These are phyloP conservation scores for Pisolithus thermaeus DNA, from an alignment of 1,284 basidiomycete species.

Conservation along the genomic window DNA sequence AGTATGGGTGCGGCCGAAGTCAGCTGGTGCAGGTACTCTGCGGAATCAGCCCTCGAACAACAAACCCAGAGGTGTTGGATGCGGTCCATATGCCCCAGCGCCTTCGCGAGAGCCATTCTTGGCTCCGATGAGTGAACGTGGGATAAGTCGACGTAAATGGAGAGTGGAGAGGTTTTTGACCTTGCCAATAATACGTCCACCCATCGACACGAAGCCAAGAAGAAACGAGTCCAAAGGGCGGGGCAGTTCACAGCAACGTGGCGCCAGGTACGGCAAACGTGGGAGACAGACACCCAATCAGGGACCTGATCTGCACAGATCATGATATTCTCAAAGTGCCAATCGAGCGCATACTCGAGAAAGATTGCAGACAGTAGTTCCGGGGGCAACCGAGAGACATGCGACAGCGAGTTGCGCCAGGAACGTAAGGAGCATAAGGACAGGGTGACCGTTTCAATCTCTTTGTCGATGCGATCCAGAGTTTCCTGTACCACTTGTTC, in stretches of 20 bases:
- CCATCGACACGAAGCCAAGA: slow-evolving; percentile 23
- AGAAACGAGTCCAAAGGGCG: slow-evolving; percentile 31
- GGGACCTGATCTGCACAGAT: neutral
- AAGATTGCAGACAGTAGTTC: slow-evolving; percentile 26
- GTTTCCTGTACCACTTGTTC: neutral
- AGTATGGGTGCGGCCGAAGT: slow-evolving; percentile 15
- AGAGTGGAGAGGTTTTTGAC: slow-evolving; percentile 31
- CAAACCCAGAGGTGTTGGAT: slow-evolving; percentile 16
- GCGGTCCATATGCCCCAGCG: slow-evolving; percentile 17
- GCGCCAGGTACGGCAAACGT: slow-evolving; percentile 35
- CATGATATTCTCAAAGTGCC: neutral
- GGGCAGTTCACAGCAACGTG: slow-evolving; percentile 28
- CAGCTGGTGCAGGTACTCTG: slow-evolving; percentile 12
- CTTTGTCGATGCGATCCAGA: slow-evolving; percentile 26
- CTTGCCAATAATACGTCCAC: slow-evolving; percentile 31
- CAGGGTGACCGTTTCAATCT: slow-evolving; percentile 27
- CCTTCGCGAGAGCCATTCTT: slow-evolving; percentile 16
- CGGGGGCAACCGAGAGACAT: slow-evolving; percentile 27
- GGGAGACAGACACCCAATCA: slow-evolving; percentile 23
- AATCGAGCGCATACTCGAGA: slow-evolving; percentile 11
- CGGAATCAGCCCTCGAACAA: slow-evolving; percentile 7
- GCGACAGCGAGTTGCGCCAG: slow-evolving; percentile 28
- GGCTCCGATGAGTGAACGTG: slow-evolving; percentile 12
- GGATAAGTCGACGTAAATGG: slow-evolving; percentile 17
- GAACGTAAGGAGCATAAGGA: slow-evolving; percentile 25